These are phyloP conservation scores for Achaetomiella virescens DNA, from an alignment of 495 filamentous ascomycete genomes.

Conservation along the genomic window DNA sequence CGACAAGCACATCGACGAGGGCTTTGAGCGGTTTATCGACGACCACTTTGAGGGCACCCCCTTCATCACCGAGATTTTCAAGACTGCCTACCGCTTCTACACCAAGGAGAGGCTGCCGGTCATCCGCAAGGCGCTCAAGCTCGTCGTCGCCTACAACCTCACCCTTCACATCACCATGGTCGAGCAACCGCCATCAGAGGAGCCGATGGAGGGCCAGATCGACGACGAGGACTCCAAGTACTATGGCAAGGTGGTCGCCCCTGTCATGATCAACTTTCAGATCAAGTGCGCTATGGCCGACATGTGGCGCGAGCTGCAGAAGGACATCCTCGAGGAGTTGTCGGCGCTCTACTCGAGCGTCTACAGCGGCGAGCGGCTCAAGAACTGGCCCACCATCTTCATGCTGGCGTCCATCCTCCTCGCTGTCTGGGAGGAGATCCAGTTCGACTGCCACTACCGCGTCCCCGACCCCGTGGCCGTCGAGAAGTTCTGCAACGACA, in stretches of 20 bases:
- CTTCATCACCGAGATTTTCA: constrained; percentile 87
- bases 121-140: constrained; percentile 84
- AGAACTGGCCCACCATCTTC: constrained; percentile 97
- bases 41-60: constrained; percentile 90
- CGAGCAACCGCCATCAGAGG: constrained; percentile 76
- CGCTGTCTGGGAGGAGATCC: constrained; percentile 94
- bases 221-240: constrained; percentile 71
- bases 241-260: constrained; percentile 79
- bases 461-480: constrained; percentile 74
- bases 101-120: constrained; percentile 73
- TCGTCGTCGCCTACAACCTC: constrained; percentile 87
- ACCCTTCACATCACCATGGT: constrained; percentile 89
- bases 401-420: constrained; percentile 85
- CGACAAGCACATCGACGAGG: constrained; percentile 82
- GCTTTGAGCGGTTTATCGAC: constrained; percentile 86
- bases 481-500: constrained; percentile 86
- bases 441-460: constrained; percentile 92
- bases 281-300: constrained; percentile 90
- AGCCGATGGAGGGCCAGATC: constrained; percentile 70
- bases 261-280: constrained; percentile 98
- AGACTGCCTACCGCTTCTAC: constrained; percentile 88
- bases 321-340: constrained; percentile 88
- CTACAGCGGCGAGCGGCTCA: constrained; percentile 86
- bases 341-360: constrained; percentile 85
- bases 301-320: constrained; percentile 93